Evolutionary conservation across 352 stramenopile species (phyloP).

Genomic region (Pythium grandisporangium): DNA sequence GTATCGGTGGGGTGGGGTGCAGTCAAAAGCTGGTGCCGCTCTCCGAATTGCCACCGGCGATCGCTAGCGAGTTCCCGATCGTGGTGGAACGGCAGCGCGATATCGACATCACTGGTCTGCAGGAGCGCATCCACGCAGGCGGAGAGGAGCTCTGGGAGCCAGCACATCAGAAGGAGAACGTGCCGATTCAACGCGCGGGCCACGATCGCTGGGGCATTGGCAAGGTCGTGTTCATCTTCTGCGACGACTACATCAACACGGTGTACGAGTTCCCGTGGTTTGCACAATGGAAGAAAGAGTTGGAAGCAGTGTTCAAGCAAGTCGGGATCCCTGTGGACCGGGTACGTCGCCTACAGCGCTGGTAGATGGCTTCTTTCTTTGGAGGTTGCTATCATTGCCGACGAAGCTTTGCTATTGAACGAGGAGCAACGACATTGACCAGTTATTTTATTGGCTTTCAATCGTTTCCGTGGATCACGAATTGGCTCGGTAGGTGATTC

Average conservation of each 20-base stretch:
- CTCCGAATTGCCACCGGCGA: constrained; percentile 31
- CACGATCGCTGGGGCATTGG: constrained; percentile 98
- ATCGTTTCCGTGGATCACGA: too few species aligned
- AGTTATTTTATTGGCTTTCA: too few species aligned
- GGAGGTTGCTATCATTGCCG: background rate
- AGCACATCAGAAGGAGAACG: constrained; percentile 72
- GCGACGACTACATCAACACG: constrained; percentile 96
- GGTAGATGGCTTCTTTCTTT: background rate
- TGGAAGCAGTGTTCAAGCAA: constrained; percentile 85
- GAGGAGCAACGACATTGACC: too few species aligned
- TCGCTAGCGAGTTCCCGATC: constrained; percentile 31
- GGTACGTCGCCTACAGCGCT: constrained; percentile 9
- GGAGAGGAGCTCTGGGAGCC: constrained; percentile 60
- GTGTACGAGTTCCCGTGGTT: constrained; percentile 96
- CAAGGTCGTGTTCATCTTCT: constrained; percentile 98
- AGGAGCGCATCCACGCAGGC: constrained; percentile 39
- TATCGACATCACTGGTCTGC: constrained; percentile 54
- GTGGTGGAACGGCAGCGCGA: constrained; percentile 46
- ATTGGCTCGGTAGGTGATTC: constrained; percentile 81
- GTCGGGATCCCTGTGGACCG: constrained; percentile 77
- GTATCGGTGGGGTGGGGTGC: background rate
- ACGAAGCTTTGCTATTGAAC: too few species aligned
- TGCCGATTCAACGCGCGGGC: constrained; percentile 88
- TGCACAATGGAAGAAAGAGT: constrained; percentile 66
- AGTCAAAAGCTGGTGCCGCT: constrained; percentile 72